phyloP scores from a whole-genome alignment of 2,329 filamentous ascomycete genomes.

The Monosporascus cannonballus region DNA sequence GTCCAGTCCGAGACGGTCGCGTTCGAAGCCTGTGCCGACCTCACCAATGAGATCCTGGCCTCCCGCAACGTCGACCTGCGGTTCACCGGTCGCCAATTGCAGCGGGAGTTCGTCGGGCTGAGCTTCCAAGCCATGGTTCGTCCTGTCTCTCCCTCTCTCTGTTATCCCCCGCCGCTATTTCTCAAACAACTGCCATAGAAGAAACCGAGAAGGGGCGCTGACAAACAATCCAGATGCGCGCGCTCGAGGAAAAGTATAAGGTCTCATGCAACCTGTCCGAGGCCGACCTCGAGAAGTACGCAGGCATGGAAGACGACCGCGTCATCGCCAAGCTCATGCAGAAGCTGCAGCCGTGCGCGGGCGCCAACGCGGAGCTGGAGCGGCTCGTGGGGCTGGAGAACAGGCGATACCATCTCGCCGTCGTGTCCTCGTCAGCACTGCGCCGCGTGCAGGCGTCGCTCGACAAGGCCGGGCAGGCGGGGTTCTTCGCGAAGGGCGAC shows the following conservation, averaged over 20 bases:
- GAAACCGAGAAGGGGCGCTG: no score
- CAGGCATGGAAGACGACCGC: conserved; percentile 70
- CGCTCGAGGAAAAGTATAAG: conserved; percentile 68
- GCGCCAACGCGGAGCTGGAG: conserved; percentile 62
- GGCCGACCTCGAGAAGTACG: conserved; percentile 68
- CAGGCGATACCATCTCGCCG: conserved; percentile 59
- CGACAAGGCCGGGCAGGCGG: conserved; percentile 70
- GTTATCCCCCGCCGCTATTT: no score
- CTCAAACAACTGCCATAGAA: no score
- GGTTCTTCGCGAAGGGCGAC: conserved; percentile 69
- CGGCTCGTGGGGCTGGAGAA: conserved; percentile 53
- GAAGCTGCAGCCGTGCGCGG: conserved; percentile 61
- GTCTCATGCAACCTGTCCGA: conserved; percentile 54
- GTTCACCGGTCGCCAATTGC: conserved; percentile 74
- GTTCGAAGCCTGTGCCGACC: conserved; percentile 83
- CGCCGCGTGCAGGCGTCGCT: conserved; percentile 72
- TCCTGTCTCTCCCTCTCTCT: no score
- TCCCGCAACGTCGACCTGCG: conserved; percentile 53
- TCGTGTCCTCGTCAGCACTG: conserved; percentile 76
- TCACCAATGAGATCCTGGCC: conserved; percentile 79
- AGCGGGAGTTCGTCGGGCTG: conserved; percentile 84
- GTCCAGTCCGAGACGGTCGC: conserved; percentile 86
- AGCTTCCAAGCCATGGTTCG: conserved; percentile 78
- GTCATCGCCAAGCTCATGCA: conserved; percentile 75
- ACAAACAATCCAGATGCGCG: conserved; percentile 47